phyloP scores from a whole-genome alignment of 116 monocot genomes.

The Zostera marina region DNA sequence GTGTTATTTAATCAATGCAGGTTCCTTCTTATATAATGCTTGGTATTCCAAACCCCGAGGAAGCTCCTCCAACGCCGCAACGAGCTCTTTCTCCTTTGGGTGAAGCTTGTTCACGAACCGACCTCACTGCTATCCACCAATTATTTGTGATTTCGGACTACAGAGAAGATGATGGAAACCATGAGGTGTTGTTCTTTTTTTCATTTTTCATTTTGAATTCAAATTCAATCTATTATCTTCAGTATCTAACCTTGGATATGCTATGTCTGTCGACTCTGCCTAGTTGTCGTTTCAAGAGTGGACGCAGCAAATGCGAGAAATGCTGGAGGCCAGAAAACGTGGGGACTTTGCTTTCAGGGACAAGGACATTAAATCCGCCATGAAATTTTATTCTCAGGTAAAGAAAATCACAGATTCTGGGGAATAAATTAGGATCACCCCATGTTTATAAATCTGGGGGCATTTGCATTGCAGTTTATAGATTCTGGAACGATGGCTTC shows the following conservation, averaged over 20 bases:
- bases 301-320: slow-evolving; percentile 96
- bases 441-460: not conserved
- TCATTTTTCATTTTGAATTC: not conserved
- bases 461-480: slow-evolving; percentile 35
- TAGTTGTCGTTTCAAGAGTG: slow-evolving; percentile 93
- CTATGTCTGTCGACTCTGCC: not conserved
- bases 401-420: not conserved
- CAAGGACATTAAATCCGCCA: slow-evolving; percentile 82
- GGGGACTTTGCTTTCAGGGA: slow-evolving; percentile 91
- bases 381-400: slow-evolving; percentile 94
- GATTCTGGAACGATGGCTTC: slow-evolving; percentile 75
- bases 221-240: not conserved
- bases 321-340: slow-evolving; percentile 71
- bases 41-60: slow-evolving; percentile 57
- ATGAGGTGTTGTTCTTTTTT: slow-evolving; percentile 65
- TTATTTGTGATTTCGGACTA: slow-evolving; percentile 69
- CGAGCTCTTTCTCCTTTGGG: slow-evolving; percentile 75
- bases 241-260: not conserved
- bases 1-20: slow-evolving; percentile 10
- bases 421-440: no score
- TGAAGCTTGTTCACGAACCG: slow-evolving; percentile 84
- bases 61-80: slow-evolving; percentile 30
- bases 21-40: slow-evolving; percentile 83
- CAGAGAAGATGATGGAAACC: slow-evolving; percentile 82
- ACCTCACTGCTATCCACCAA: slow-evolving; percentile 92